These are phyloP conservation scores for Pseudogymnoascus sp. DNA, from an alignment of 2,329 filamentous ascomycete species.

Conservation along the genomic window DNA sequence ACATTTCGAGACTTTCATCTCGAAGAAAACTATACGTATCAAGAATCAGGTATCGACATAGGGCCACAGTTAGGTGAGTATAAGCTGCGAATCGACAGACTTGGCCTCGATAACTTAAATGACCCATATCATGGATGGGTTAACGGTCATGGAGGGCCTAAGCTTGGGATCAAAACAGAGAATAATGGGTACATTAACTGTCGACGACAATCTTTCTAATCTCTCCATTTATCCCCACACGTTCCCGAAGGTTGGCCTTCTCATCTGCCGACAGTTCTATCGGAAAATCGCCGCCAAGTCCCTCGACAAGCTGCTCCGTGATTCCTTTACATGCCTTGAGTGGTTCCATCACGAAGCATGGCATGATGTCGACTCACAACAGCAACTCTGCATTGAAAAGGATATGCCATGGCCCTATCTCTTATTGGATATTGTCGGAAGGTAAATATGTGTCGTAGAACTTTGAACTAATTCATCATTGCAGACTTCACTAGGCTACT, in stretches of 20 bases:
- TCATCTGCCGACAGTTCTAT: conserved; percentile 19
- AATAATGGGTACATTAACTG: conserved; percentile 15
- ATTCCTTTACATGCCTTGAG: conserved; percentile 14
- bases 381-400: conserved; percentile 15
- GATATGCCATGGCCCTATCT: conserved; percentile 13
- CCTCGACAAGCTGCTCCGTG: conserved; percentile 14
- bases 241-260: conserved; percentile 15
- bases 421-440: conserved; percentile 5
- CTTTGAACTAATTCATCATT: conserved; percentile 12
- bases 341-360: conserved; percentile 15
- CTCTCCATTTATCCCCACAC: neutral
- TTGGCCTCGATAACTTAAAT: conserved; percentile 14
- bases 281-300: conserved; percentile 14
- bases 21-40: conserved; percentile 16
- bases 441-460: neutral
- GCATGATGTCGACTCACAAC: conserved; percentile 16
- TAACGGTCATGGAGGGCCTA: conserved; percentile 12
- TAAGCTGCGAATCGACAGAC: conserved; percentile 11
- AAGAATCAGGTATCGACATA: conserved; percentile 11
- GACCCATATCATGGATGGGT: conserved; percentile 17
- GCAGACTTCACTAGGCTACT: conserved; percentile 23
- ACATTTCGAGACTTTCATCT: conserved; percentile 17
- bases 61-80: conserved; percentile 9
- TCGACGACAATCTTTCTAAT: conserved; percentile 11
- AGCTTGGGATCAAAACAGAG: conserved; percentile 16